Base-by-base conservation (phyloP, 495 filamentous ascomycete species). In the Margaritispora aquatica region DNA sequence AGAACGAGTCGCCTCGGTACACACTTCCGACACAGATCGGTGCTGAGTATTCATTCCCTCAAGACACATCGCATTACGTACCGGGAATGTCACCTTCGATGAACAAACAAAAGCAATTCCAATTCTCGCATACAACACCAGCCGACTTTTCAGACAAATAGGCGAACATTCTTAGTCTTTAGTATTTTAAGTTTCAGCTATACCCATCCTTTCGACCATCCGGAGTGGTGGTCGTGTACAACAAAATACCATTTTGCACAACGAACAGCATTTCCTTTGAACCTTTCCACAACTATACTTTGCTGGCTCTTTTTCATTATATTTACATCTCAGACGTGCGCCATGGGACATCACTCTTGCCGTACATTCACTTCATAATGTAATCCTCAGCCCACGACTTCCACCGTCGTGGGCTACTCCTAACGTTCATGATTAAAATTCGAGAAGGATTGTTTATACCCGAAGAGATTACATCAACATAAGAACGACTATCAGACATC, bases 61-160 rank as follows among this genome's bases (percentile, higher is more conserved):
- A 50, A 54, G 60, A 61, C 4, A 11, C 59, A 15, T 34, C 56
- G 8, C 57, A 57, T 8, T 64, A 57, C 46, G 8, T 46, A 0
- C 13, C 24, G 0, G 57, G 53, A 13, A 55, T 63, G 50, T 61
- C 65, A n/a, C 55, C 65, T 19, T 41, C 60, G 10, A 64, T 60
- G 55, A 57, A 52, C 24, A 65, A 66, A 38, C 63, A 68, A 34
- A 68, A 68, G 48, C 63, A 55, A 31, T 68, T 65, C 26, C 62
- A 65, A 54, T 68, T 68, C 58, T 63, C 63, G 26, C 62, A 68
- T 44, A 63, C 57, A n/a, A 68, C 66, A 13, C 20, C 60, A 19
- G 63, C 63, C 21, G 66, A 68, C 55, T 68, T 68, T 41, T 57
- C 62, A 11, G 62, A 68, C 34, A 68, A 68, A 41, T 64, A 55